Evolutionary conservation across 2,329 filamentous ascomycete species (phyloP).

Genomic region (Pyricularia sp.): DNA sequence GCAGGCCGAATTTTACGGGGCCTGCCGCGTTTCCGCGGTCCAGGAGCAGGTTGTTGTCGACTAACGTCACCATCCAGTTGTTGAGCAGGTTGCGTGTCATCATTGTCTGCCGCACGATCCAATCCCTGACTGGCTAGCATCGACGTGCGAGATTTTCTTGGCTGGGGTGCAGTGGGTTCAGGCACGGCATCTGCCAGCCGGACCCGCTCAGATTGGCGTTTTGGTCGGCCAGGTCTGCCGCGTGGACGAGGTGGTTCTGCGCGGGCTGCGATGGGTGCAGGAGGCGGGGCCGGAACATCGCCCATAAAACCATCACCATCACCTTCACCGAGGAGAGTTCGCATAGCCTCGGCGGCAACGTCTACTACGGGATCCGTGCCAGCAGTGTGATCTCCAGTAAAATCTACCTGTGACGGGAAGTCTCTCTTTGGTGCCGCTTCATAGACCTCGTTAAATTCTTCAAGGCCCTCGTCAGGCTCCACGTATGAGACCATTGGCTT

Average conservation of each 20-base stretch:
- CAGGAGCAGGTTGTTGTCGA: conserved; percentile 5
- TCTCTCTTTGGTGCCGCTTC: background rate
- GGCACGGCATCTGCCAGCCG: background rate
- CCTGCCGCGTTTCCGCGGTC: conserved; percentile 7
- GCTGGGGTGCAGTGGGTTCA: background rate
- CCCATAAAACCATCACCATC: background rate
- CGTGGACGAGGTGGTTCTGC: background rate
- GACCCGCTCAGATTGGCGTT: background rate
- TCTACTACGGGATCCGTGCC: conserved; percentile 10
- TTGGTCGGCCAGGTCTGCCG: background rate
- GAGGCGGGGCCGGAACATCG: background rate
- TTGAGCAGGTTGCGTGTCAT: background rate
- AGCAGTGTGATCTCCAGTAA: background rate
- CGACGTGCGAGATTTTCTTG: conserved; percentile 1
- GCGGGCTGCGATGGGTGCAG: background rate
- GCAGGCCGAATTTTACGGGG: conserved; percentile 14
- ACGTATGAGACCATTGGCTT: conserved; percentile 38
- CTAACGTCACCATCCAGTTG: background rate
- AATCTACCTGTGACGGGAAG: conserved; percentile 4
- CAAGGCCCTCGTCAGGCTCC: conserved; percentile 31
- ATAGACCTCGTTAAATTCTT: conserved; percentile 28
- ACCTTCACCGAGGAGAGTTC: conserved; percentile 12
- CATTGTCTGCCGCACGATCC: background rate
- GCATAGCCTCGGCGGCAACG: conserved; percentile 19
- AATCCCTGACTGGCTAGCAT: conserved; percentile 2